Base-by-base conservation (phyloP, 768 basidiomycete species). In the Russula earlei region DNA sequence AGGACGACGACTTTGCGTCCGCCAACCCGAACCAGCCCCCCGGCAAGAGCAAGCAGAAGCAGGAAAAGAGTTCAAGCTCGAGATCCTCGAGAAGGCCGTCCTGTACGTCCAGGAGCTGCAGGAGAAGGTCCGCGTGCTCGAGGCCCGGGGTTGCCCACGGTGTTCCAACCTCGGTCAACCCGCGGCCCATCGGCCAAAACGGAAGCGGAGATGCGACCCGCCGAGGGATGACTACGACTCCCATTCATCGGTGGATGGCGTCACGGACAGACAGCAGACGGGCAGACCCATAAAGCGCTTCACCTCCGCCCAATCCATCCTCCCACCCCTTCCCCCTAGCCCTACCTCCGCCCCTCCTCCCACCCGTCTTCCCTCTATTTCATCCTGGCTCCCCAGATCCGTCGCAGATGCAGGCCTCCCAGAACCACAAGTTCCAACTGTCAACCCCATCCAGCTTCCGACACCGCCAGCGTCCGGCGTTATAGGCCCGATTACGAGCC, bases 41-140 rank as follows among this genome's bases (percentile, higher is more conserved):
- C n/a, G 49, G 55, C 33, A 33, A 25, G 15, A 53, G 56, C 34
- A 38, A 31, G 17, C 45, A 47, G 45, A 52, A 20, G 10, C 55
- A 62, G 44, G 61, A 62, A 49, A 62, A 34, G 61, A 62, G 41
- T 62, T 62, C 29, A 62, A 62, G 52, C 55, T 62, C 17, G 61
- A 62, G 48, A 52, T 62, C n/a, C 59, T 62, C 20, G 58, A 61
- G 27, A 56, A 54, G 34, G 60, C 55, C n/a, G 61, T 62, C 14
- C 12, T 37, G 22, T 62, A 62, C 36, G 61, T 62, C 9, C 61
- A 62, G 59, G 61, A 62, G 29, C 46, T 62, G 15, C 61, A 62
- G 55, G 59, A 61, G 40, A 52, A 53, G 31, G 29, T 62, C 37
- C 52, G 52, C 38, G 22, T 33, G n/a, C 59, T 62, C n/a, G 61